Evolutionary conservation across 176 grass and related monocot species (phyloP).

Genomic region (Eleusine coracana): DNA sequence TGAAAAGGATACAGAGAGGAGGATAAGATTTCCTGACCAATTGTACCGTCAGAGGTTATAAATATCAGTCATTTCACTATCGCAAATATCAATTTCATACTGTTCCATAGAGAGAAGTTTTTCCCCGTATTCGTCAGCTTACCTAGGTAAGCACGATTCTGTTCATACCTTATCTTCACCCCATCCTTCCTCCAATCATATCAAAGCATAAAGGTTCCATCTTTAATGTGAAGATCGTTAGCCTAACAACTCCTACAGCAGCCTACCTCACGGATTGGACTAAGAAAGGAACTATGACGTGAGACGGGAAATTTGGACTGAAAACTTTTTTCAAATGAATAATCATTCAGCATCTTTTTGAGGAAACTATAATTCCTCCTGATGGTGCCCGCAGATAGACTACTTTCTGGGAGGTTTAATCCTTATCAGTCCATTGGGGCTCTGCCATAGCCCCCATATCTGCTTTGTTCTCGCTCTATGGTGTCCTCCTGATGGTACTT

Average conservation of each 20-base stretch:
- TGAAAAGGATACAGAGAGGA: background rate
- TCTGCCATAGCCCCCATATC: background rate
- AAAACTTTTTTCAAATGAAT: background rate
- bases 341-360: background rate
- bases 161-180: slow-evolving; percentile 10
- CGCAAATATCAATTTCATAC: slow-evolving; percentile 16
- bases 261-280: slow-evolving; percentile 39
- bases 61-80: slow-evolving; percentile 22
- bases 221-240: slow-evolving; percentile 67
- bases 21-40: slow-evolving; percentile 1
- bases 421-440: background rate
- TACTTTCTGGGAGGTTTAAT: background rate
- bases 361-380: background rate
- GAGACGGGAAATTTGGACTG: slow-evolving; percentile 20
- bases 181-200: slow-evolving; percentile 31
- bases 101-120: background rate
- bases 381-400: background rate
- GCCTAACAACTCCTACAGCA: slow-evolving; percentile 49
- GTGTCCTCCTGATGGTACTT: no score
- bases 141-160: slow-evolving; percentile 33
- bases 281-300: slow-evolving; percentile 31
- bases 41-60: background rate
- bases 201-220: slow-evolving; percentile 39
- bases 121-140: slow-evolving; percentile 22
- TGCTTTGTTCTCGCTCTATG: slow-evolving; percentile 1